Evolutionary conservation across 139 green algal genomes (phyloP), one percentile per base, ranked within the genome.

Genomic region (Edaphochlamys debaryana): DNA sequence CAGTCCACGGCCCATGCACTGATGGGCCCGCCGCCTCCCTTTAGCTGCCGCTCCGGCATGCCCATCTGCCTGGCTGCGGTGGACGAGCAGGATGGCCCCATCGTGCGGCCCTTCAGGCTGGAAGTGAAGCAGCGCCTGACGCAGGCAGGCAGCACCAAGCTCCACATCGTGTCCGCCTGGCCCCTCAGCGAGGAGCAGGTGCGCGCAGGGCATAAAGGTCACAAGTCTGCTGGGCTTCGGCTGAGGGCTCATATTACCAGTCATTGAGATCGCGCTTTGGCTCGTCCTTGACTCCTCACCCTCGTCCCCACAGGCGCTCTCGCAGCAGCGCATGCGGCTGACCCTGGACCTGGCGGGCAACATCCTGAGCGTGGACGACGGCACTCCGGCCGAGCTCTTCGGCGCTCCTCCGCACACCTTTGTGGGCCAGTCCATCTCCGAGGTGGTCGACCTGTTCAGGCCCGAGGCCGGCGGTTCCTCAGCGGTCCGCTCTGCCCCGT

Each of bases 11-110:
- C 17, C 41, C 41, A 19, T 4, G 4, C 54, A 22, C 20, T 63
- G 54, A 38, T 34, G 38, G 23, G 13, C 67, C 36, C 13, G 25
- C 2, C 40, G 4, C 70, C 70, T 19, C 48, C 70, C 7, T 66
- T 67, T 50, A 67, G 48, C 70, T 79, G 70, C 70, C 70, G 70
- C 48, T 48, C 34, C 70, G 70, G 70, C 48, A 7, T 58, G 48
- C 34, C 70, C 0, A 19, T 79, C 27, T 40, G 48, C 70, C 50
- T 79, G 6, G 34, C 2, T 23, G 17, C 42, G 30, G n/a, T 32
- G 13, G 37, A 45, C 45, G 69, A 77, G 42, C 11, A 40, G 42
- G 29, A 66, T 3, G 70, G 70, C 4, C 48, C 48, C 22, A 34
- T 34, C 4, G 20, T 34, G 5, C 45, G 50, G 34, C 70, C 58